Conservation (phyloP, 2,329 filamentous ascomycete genomes). For the Cadophora sp. region DNA sequence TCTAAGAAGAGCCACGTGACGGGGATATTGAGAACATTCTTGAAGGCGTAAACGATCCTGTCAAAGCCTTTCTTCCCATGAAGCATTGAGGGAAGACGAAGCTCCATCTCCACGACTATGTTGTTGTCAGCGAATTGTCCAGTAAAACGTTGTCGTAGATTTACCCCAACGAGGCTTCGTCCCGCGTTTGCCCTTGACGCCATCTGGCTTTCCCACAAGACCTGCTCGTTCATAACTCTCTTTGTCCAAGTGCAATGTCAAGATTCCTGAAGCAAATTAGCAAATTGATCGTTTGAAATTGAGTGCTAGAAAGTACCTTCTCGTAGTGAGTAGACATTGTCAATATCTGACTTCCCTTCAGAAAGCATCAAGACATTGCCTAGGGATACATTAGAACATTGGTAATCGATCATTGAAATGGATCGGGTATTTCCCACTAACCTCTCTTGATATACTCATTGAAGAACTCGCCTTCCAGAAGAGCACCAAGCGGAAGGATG, state of each 20-base stretch:
- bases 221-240: slow-evolving; percentile 85
- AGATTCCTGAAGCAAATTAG: slow-evolving; percentile 57
- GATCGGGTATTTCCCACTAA: slow-evolving; percentile 3
- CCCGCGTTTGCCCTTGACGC: slow-evolving; percentile 62
- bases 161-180: slow-evolving; percentile 77
- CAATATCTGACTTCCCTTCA: slow-evolving; percentile 71
- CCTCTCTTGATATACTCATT: slow-evolving; percentile 78
- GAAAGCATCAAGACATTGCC: slow-evolving; percentile 86
- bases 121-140: slow-evolving; percentile 40
- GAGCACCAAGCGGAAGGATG: slow-evolving; percentile 72
- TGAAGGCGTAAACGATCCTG: slow-evolving; percentile 48
- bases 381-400: slow-evolving; percentile 45
- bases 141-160: slow-evolving; percentile 36
- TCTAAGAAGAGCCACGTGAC: slow-evolving; percentile 82
- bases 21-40: slow-evolving; percentile 73
- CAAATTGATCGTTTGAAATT: slow-evolving; percentile 3
- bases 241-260: slow-evolving; percentile 80
- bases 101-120: slow-evolving; percentile 77
- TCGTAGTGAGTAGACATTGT: slow-evolving; percentile 74
- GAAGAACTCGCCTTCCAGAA: slow-evolving; percentile 80
- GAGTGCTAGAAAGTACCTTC: slow-evolving; percentile 59
- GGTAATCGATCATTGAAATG: background rate
- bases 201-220: slow-evolving; percentile 73
- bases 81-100: slow-evolving; percentile 77
- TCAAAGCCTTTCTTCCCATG: slow-evolving; percentile 49